Evolutionary conservation across 2,329 filamentous ascomycete species (phyloP), one percentile per base, ranked within the genome.

Genomic region (Monosporascus ibericus): DNA sequence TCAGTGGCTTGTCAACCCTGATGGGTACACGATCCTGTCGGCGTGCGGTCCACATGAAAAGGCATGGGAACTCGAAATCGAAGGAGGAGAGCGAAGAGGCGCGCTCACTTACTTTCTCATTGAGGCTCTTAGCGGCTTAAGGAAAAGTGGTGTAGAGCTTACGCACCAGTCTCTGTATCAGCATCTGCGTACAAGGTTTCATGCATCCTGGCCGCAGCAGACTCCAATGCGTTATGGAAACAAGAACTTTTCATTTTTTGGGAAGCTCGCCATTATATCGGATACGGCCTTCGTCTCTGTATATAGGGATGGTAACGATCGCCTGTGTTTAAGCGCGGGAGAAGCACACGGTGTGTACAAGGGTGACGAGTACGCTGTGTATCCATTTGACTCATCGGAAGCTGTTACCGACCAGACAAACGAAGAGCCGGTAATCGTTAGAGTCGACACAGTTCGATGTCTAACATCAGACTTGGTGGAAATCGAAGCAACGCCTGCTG

Each of bases 161-260:
- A 47, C 42, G 6, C 36, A 51, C 14, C 36, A 17, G 20, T 48
- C 25, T 14, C 17, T 53, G 4, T 37, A 51, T 20, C 20, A 40
- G 14, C 22, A 36, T 15, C n/a, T 53, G 8, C 20, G 52, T 7
- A 34, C 46, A 36, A 48, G 15, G 37, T 51, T 51, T 30, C 25
- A n/a, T 44, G 14, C 42, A n/a, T 22, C 7, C 15, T 48, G n/a
- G 17, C 39, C 36, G 20, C 24, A 34, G 17, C 51, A 55, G 20
- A 48, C 49, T 17, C 51, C 51, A 14, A 50, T 55, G 34, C 27
- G 30, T 15, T 55, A 47, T 44, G 51, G 51, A 11, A 53, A 51
- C 18, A 44, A 47, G 18, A 9, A 47, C 3, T 51, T 30, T 11
- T 47, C n/a, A 5, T 53, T 55, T 48, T 55, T 51, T 15, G 40